These are phyloP conservation scores for Leucosporidium yakuticum DNA, from an alignment of 768 basidiomycete genomes.

Conservation along the genomic window DNA sequence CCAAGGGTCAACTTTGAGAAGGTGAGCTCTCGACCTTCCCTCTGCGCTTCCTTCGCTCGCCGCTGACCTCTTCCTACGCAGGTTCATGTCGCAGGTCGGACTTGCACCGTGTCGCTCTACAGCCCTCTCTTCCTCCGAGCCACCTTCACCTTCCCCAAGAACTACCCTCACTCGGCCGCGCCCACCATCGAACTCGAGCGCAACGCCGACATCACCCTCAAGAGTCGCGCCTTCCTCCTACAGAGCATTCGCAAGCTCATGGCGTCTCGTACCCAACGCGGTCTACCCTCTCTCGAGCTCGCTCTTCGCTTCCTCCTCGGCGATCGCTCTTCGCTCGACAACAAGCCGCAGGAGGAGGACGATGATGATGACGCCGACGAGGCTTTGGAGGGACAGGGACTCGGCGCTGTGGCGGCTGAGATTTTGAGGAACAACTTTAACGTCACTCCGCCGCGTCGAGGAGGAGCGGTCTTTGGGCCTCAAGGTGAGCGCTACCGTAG, in stretches of 20 bases:
- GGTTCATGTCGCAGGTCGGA: conserved; percentile 52
- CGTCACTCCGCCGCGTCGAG: conserved; percentile 26
- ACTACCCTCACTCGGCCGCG: conserved; percentile 65
- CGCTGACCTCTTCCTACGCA: conserved; percentile 18
- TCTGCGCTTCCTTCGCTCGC: not conserved
- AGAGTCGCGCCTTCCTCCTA: conserved; percentile 70
- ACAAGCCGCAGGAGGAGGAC: conserved; percentile 24
- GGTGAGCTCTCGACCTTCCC: conserved; percentile 45
- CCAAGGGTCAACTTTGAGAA: conserved; percentile 80
- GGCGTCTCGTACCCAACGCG: conserved; percentile 49
- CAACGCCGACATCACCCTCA: conserved; percentile 69
- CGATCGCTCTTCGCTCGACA: conserved; percentile 43
- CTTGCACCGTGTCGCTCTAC: conserved; percentile 76
- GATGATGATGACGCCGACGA: conserved; percentile 34
- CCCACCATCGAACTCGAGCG: conserved; percentile 77
- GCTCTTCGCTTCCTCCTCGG: conserved; percentile 78
- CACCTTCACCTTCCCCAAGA: conserved; percentile 78
- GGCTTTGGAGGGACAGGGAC: conserved; percentile 4
- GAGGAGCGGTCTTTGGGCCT: conserved; percentile 28
- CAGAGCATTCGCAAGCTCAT: conserved; percentile 67
- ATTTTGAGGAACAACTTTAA: conserved; percentile 29
- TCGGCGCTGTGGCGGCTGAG: conserved; percentile 7
- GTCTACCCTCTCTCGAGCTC: conserved; percentile 66
- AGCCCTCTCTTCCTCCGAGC: conserved; percentile 68
- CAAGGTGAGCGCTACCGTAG: conserved; percentile 7